Evolutionary conservation across 179 eudicot genomes (phyloP).

Genomic region (Heliamphora pulchella): DNA sequence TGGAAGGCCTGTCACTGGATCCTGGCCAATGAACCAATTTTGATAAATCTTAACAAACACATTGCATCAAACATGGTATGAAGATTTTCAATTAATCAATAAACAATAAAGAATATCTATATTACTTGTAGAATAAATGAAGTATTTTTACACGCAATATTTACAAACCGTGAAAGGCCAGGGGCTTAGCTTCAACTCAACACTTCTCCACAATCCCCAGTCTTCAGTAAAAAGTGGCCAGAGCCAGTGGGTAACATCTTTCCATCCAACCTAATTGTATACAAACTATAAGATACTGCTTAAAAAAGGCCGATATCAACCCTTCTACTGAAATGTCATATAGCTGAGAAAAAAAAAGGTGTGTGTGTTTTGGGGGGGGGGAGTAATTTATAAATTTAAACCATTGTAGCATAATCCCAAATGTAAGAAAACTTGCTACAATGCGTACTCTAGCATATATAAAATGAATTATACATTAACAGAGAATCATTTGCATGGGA

Average conservation of each 20-base stretch:
- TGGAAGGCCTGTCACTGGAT: conserved; percentile 88
- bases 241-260: conserved; percentile 90
- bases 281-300: conserved; percentile 9
- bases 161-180: conserved; percentile 65
- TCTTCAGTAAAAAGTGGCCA: conserved; percentile 97
- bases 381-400: neutral
- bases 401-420: neutral
- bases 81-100: neutral
- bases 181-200: conserved; percentile 67
- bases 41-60: conserved; percentile 7
- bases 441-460: neutral
- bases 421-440: neutral
- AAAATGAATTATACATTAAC: neutral
- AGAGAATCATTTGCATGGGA: neutral
- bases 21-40: conserved; percentile 30
- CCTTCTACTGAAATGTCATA: neutral
- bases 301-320: neutral
- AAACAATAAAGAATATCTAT: neutral
- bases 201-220: conserved; percentile 86
- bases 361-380: too few species aligned
- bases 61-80: neutral
- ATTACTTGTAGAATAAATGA: neutral
- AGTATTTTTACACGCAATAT: neutral
- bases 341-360: neutral
- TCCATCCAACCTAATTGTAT: conserved; percentile 57